Conservation (phyloP, 1,284 basidiomycete genomes). For the Marasmius tenuissimus region DNA sequence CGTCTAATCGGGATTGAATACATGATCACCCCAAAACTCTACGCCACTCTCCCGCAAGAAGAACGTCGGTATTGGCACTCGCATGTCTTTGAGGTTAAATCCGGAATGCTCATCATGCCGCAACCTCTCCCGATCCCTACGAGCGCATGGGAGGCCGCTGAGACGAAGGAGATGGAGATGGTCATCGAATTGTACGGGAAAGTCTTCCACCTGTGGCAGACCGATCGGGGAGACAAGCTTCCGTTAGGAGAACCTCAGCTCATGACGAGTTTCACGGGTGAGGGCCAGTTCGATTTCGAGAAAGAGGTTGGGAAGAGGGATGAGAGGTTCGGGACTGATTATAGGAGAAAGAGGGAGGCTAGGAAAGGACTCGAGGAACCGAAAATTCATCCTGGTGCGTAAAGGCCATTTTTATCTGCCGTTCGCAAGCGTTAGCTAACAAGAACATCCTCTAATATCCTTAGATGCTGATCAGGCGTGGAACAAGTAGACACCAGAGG, state of each 20-base stretch:
- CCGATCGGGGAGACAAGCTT: constrained; percentile 17
- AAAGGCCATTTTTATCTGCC: background rate
- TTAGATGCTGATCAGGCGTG: background rate
- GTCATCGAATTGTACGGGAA: constrained; percentile 21
- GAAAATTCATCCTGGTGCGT: background rate
- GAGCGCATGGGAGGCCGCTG: constrained; percentile 17
- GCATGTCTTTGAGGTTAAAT: constrained; percentile 41
- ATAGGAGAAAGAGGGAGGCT: constrained; percentile 6
- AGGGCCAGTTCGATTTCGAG: constrained; percentile 15
- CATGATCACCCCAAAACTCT: constrained; percentile 45
- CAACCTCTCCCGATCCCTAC: background rate
- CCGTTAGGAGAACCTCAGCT: constrained; percentile 18
- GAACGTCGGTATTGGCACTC: constrained; percentile 56
- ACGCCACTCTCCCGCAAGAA: constrained; percentile 37
- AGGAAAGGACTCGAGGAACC: constrained; percentile 3
- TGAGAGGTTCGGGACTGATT: constrained; percentile 11
- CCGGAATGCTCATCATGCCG: constrained; percentile 19
- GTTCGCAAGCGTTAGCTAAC: background rate
- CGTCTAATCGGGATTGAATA: constrained; percentile 55
- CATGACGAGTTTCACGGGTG: constrained; percentile 21
- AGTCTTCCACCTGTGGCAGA: constrained; percentile 21
- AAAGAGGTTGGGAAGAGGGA: constrained; percentile 9
- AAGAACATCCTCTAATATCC: background rate
- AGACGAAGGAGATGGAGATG: constrained; percentile 22
- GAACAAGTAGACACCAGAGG: background rate